Evolutionary conservation across 2,329 filamentous ascomycete species (phyloP).

Genomic region (Tolypocladium tundrense): DNA sequence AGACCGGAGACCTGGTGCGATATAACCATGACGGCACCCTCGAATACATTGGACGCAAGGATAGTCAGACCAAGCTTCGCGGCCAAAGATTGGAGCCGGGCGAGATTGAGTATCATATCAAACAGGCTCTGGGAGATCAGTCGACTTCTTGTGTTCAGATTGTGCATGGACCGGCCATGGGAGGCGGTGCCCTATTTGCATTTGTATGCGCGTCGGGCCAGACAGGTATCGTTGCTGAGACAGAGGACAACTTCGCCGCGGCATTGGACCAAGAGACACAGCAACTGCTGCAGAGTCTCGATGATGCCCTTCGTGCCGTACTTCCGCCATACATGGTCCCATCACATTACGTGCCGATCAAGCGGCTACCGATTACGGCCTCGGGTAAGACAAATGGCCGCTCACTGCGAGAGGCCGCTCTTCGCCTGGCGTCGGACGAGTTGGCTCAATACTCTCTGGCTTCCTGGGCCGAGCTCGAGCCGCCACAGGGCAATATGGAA

Average conservation of each 20-base stretch:
- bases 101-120: constrained; percentile 6
- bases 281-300: no score
- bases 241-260: neutral
- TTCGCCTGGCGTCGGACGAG: neutral
- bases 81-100: constrained; percentile 8
- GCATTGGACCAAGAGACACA: neutral
- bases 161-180: neutral
- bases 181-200: neutral
- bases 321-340: no score
- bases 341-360: no score
- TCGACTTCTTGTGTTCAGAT: no score
- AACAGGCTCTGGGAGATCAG: neutral
- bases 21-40: constrained; percentile 7
- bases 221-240: neutral
- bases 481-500: neutral
- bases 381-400: no score
- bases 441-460: neutral
- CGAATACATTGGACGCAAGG: constrained; percentile 3
- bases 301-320: no score
- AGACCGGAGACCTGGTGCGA: constrained; percentile 8
- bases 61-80: constrained; percentile 6
- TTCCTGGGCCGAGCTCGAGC: neutral
- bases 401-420: no score
- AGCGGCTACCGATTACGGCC: no score
- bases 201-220: neutral